Conservation (phyloP, 2,329 filamentous ascomycete species). For the Clonostachys sp. region DNA sequence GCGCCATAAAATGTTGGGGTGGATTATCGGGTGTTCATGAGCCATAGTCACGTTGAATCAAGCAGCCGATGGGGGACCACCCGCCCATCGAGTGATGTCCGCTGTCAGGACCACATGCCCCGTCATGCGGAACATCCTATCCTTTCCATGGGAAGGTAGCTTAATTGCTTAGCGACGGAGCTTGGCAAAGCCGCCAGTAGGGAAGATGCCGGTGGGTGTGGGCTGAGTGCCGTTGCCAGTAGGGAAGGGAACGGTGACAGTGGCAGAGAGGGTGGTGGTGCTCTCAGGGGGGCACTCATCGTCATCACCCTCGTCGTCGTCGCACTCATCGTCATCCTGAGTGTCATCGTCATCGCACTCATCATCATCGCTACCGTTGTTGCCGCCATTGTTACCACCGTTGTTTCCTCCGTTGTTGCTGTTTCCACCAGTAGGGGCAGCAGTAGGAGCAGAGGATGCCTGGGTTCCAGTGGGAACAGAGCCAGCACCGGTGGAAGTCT, state of each 20-base stretch:
- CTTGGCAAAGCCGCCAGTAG: conserved; percentile 29
- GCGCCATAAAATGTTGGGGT: too few relatives aligned
- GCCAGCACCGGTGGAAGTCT: conserved; percentile 1
- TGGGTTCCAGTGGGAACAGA: neutral
- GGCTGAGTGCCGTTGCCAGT: conserved; percentile 27
- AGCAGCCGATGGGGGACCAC: neutral
- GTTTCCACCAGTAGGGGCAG: conserved; percentile 2
- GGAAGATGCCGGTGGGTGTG: conserved; percentile 11
- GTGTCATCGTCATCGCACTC: conserved; percentile 8
- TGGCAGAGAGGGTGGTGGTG: conserved; percentile 19
- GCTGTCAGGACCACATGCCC: neutral
- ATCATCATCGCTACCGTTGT: conserved; percentile 5
- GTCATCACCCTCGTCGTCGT: conserved; percentile 8
- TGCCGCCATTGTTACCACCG: conserved; percentile 4
- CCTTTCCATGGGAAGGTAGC: neutral
- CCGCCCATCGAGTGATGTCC: neutral
- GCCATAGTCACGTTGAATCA: too few relatives aligned
- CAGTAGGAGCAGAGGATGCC: conserved; percentile 1
- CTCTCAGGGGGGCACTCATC: conserved; percentile 4
- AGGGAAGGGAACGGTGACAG: conserved; percentile 34
- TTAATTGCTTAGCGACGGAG: conserved; percentile 19
- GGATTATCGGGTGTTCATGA: too few relatives aligned
- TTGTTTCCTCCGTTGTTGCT: conserved; percentile 2
- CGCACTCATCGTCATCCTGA: conserved; percentile 9
- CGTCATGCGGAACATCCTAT: neutral